Conservation (phyloP, 805 yeast species). For the Wickerhamomyces mucosus region DNA sequence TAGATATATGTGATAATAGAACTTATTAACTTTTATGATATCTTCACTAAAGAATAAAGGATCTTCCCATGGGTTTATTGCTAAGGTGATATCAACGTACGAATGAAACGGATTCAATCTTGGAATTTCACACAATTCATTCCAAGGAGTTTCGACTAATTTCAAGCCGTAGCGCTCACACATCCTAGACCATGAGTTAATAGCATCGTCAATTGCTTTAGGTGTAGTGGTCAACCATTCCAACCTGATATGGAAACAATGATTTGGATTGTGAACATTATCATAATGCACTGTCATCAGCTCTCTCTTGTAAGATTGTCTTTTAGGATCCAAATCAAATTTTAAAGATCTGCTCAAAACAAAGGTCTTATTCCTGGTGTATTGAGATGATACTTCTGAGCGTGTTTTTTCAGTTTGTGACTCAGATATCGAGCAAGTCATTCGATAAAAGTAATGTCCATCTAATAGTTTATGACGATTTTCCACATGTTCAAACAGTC, state of each 20-base stretch:
- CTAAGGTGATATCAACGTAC: conserved; percentile 56
- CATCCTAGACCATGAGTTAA: conserved; percentile 67
- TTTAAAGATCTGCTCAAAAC: conserved; percentile 57
- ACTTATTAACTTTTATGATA: conserved; percentile 40
- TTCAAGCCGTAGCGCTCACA: conserved; percentile 80
- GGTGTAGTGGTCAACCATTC: conserved; percentile 94
- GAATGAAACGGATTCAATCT: conserved; percentile 81
- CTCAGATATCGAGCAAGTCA: conserved; percentile 1
- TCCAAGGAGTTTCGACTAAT: conserved; percentile 86
- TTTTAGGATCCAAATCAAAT: conserved; percentile 67
- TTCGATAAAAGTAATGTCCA: conserved; percentile 79
- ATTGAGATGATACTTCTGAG: conserved; percentile 2
- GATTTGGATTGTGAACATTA: conserved; percentile 86
- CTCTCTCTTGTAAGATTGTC: conserved; percentile 70
- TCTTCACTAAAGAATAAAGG: conserved; percentile 35
- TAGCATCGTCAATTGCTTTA: conserved; percentile 69
- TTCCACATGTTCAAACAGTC: conserved; percentile 74
- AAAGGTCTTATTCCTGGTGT: conserved; percentile 24
- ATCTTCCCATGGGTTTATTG: conserved; percentile 64
- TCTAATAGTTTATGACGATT: conserved; percentile 76
- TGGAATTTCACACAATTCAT: conserved; percentile 72
- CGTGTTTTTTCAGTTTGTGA: conserved; percentile 7
- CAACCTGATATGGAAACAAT: conserved; percentile 81
- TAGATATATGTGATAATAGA: conserved; percentile 70
- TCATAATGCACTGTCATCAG: conserved; percentile 80